Percentiles rank a stretch among this genome's conserved stretches.
These are phyloP conservation scores for Ramalina intermedia DNA, from an alignment of 495 filamentous ascomycete genomes.

Conservation along the genomic window DNA sequence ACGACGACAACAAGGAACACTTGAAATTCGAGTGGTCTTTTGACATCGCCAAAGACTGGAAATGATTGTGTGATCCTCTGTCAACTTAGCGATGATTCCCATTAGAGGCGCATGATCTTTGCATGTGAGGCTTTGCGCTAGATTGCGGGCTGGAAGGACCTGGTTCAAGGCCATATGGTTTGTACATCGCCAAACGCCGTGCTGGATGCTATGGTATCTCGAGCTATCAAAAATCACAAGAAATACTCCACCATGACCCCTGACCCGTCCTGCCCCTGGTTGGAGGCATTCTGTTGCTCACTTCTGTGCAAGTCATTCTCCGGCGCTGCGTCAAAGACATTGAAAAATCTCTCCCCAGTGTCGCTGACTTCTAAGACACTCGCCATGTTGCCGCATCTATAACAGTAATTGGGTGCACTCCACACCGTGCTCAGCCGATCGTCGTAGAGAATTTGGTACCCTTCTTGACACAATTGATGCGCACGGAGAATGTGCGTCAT, in stretches of 20 bases:
- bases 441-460: constrained; percentile 90
- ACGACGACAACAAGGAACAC: constrained; percentile 80
- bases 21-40: constrained; percentile 88
- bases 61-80: constrained; percentile 14
- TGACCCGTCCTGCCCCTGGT: constrained; percentile 39
- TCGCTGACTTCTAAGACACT: constrained; percentile 93
- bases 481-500: constrained; percentile 95
- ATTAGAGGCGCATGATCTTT: not conserved
- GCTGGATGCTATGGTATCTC: not conserved
- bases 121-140: not conserved
- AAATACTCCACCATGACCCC: constrained; percentile 59
- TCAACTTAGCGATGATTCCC: not conserved
- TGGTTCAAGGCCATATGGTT: not conserved
- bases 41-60: constrained; percentile 92
- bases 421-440: constrained; percentile 90
- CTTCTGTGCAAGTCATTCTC: constrained; percentile 82
- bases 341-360: constrained; percentile 81
- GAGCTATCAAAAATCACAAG: constrained; percentile 27
- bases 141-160: not conserved
- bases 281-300: constrained; percentile 55
- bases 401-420: constrained; percentile 96
- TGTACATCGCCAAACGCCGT: not conserved
- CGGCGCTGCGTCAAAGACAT: constrained; percentile 91
- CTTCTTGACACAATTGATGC: constrained; percentile 95
- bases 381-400: constrained; percentile 91